Evolutionary conservation across 192 early-diverging fungal genomes (phyloP).

Genomic region (Gryganskiella cystojenkinii): DNA sequence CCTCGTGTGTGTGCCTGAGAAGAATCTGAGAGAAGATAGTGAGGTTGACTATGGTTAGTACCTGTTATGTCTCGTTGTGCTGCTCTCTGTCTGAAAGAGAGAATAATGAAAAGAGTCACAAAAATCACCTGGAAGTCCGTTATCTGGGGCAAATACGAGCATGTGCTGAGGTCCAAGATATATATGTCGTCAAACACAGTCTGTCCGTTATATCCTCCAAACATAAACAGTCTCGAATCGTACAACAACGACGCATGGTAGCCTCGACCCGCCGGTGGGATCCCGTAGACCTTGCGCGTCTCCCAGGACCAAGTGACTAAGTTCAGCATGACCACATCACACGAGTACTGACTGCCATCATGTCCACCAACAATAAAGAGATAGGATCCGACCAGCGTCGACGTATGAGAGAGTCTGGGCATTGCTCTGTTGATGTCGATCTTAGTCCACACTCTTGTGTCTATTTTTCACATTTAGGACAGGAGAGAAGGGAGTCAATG

Average conservation of each 20-base stretch:
- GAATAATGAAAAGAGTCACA: too few species aligned
- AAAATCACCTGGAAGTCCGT: conserved; percentile 79
- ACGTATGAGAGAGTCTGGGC: conserved; percentile 83
- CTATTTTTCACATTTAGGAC: conserved; percentile 1
- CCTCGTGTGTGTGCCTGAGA: too few species aligned
- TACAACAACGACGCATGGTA: conserved; percentile 84
- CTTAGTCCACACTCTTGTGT: conserved; percentile 67
- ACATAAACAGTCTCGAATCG: conserved; percentile 85
- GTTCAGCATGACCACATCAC: conserved; percentile 85
- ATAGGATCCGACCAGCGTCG: conserved; percentile 90
- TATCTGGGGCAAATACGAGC: conserved; percentile 90
- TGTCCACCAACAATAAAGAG: conserved; percentile 90
- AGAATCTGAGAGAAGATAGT: too few species aligned
- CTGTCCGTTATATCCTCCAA: conserved; percentile 89
- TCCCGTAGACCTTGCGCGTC: conserved; percentile 74
- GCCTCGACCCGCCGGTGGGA: conserved; percentile 72
- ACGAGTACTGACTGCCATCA: conserved; percentile 83
- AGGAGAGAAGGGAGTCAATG: not conserved
- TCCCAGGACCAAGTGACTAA: conserved; percentile 91
- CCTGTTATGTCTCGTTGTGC: too few species aligned
- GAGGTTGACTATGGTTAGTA: too few species aligned
- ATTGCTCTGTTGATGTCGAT: conserved; percentile 71
- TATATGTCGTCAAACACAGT: conserved; percentile 87
- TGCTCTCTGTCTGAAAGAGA: too few species aligned
- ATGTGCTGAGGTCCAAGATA: conserved; percentile 82